Base-by-base conservation (phyloP, 2,329 filamentous ascomycete genomes). In the Elsinoe arachidis region DNA sequence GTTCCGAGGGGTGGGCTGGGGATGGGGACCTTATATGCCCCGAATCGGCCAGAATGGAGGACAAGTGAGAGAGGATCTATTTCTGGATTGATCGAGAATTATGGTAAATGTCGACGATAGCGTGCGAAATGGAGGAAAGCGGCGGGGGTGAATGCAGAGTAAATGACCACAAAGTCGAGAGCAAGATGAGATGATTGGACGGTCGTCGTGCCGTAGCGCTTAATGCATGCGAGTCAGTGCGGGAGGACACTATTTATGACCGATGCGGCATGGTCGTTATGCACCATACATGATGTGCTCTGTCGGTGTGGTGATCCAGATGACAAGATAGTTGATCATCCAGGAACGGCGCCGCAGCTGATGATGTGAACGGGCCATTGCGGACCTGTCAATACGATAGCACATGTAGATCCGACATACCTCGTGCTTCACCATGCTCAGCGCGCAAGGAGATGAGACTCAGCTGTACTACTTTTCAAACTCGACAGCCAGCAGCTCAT, bases 1-100 rank as follows among this genome's bases (percentile, higher is more conserved):
- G 43, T 56, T 43, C 65, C 55, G 63, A 62, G 69, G 19, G 17
- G 64, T 58, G 34, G 63, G 60, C 55, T 68, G 67, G 66, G 66
- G 68, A 15, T 52, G 57, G 66, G 70, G 74, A 73, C 70, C 73
- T 76, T 77, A 76, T 76, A 76, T 74, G 68, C 69, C 64, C 72
- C 66, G 61, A 72, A 69, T 68, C 60, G 65, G 68, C 65, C 66
- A 69, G 69, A 76, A 73, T 68, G 66, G 60, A 61, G 58, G 58
- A 63, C 66, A 71, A 71, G 65, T 68, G 62, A 58, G 57, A 61
- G 59, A 54, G 63, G 63, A 72, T 75, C 75, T 78, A 78, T 77
- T 76, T 71, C 74, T 76, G 73, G 75, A 73, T 61, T 57, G 62
- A 63, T 51, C 54, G 55, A 60, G 58, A 59, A 61, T 55, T 57